Conservation (phyloP, 2,329 filamentous ascomycete genomes). For the Aspergillus sp. region DNA sequence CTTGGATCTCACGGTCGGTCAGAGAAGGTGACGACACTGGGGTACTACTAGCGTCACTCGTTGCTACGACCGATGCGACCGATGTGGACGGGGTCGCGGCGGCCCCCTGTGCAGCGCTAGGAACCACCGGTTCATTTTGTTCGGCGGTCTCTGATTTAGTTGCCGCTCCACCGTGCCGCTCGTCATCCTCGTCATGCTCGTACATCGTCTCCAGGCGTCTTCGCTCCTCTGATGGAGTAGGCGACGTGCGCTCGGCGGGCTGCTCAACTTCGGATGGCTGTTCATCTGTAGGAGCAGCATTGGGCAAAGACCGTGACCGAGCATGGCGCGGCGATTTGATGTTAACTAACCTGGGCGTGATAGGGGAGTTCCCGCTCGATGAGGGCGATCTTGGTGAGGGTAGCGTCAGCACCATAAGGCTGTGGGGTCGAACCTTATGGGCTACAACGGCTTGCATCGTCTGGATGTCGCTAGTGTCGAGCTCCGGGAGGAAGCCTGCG, state of each 20-base stretch:
- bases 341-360: constrained; percentile 27
- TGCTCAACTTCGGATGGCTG: constrained; percentile 17
- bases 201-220: constrained; percentile 42
- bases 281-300: constrained; percentile 31
- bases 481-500: constrained; percentile 65
- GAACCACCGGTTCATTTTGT: neutral
- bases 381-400: constrained; percentile 32
- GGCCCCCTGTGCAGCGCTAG: constrained; percentile 19
- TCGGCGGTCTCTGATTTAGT: neutral
- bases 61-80: constrained; percentile 19
- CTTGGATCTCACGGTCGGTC: constrained; percentile 16
- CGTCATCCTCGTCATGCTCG: constrained; percentile 35
- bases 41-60: constrained; percentile 24
- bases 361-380: constrained; percentile 28
- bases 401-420: constrained; percentile 45
- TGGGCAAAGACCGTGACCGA: constrained; percentile 56
- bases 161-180: constrained; percentile 14
- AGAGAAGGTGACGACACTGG: constrained; percentile 25
- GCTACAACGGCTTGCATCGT: constrained; percentile 41
- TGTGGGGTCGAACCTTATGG: constrained; percentile 46
- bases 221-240: constrained; percentile 31
- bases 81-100: constrained; percentile 23
- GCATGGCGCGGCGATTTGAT: constrained; percentile 32
- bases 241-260: constrained; percentile 23
- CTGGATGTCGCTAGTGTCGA: constrained; percentile 56